Percentiles rank a stretch among this genome's conserved stretches.
Conservation (phyloP, 805 yeast species). For the Saccharomycopsis vini region DNA sequence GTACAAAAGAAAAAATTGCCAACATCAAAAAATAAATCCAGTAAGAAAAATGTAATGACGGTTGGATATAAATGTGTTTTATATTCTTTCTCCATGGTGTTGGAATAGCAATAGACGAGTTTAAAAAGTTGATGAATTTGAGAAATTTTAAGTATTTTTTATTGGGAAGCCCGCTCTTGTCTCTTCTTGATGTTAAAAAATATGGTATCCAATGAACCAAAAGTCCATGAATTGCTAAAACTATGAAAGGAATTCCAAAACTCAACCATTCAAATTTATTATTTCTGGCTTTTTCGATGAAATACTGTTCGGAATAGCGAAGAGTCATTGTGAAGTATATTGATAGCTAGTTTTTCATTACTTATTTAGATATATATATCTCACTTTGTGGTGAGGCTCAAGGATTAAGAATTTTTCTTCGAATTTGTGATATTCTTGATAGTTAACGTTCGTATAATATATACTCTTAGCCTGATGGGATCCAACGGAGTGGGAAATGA, state of each 20-base stretch:
- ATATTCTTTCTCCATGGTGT: conserved; percentile 20
- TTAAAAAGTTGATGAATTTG: conserved; percentile 26
- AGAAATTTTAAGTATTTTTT: conserved; percentile 25
- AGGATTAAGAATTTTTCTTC: too few relatives aligned
- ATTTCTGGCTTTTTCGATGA: conserved; percentile 32
- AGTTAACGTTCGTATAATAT: too few relatives aligned
- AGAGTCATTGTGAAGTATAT: conserved; percentile 2
- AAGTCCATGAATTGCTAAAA: conserved; percentile 31
- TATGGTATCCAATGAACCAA: conserved; percentile 37
- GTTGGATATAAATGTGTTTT: conserved; percentile 30
- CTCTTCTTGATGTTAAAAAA: conserved; percentile 22
- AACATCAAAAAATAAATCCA: conserved; percentile 26
- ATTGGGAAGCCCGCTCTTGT: background rate
- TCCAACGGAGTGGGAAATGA: too few relatives aligned
- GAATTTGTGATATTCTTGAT: too few relatives aligned
- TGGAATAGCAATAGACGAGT: conserved; percentile 23
- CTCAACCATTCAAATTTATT: conserved; percentile 30
- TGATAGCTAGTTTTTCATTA: too few relatives aligned
- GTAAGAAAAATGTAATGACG: conserved; percentile 30
- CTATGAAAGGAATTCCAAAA: conserved; percentile 24
- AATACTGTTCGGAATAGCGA: conserved; percentile 26
- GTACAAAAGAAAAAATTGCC: conserved; percentile 25
- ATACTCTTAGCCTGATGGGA: too few relatives aligned
- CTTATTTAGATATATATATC: too few relatives aligned
- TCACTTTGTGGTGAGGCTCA: too few relatives aligned